Base-by-base conservation (phyloP, 2,329 filamentous ascomycete genomes). In the Hymenoscyphus fructigenus region DNA sequence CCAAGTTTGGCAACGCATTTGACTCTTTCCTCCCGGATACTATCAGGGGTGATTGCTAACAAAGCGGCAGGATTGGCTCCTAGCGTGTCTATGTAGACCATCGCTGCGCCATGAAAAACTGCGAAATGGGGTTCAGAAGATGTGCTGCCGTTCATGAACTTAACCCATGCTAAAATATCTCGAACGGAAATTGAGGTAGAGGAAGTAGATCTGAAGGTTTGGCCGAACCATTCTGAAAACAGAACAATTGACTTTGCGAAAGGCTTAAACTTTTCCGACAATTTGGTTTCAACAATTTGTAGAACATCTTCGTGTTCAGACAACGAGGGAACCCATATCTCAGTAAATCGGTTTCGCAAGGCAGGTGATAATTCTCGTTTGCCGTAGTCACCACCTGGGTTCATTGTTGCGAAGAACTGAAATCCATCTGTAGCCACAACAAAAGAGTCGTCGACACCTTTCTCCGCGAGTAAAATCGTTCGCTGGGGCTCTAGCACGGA, bases 391-490 rank as follows among this genome's bases (percentile, higher is more conserved):
- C 96, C 95, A 60, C 96, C 96, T 9, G 95, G 95, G 71, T 99
- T 99, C 95, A 99, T 99, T 0, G 95, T 99, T 3, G 95, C 94
- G 66, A 99, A 86, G 78, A 99, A 97, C 73, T 99, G 93, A 77
- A 98, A 99, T 0, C 90, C 91, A 50, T 90, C 83, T 12, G 83
- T 78, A 5, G 91, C 95, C 47, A 85, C 85, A 29, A 99, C 85
- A 68, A 91, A 88, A 0, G 93, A 93, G 75, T 97, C 89, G 5
- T 91, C 84, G 1, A 91, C 86, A 0, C 95, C 96, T 78, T 98
- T 99, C 76, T 99, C 95, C 0, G 96, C 96, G 17, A 99, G 84
- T 2, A 99, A 81, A 32, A 99, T 85, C 0, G 91, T 92, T 61
- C 95, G 85, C 56, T 91, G 88, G 1, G 95, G 89, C 76, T 99